Percentiles rank a stretch among this genome's conserved stretches.
These are phyloP conservation scores for Balamuthia mandrillaris DNA, from an alignment of 208 protist species.

Conservation along the genomic window DNA sequence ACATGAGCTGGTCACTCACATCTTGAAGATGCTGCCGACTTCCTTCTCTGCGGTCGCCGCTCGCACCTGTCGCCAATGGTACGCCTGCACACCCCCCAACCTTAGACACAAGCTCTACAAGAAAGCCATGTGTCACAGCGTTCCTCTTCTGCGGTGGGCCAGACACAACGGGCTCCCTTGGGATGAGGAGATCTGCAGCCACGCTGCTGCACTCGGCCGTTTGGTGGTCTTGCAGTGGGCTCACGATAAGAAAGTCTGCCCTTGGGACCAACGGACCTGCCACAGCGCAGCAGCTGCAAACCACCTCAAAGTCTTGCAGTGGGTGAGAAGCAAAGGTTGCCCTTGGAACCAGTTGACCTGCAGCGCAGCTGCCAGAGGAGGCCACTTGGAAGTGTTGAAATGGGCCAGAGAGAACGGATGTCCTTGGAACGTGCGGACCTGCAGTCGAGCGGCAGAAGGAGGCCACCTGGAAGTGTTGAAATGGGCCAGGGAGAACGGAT, in stretches of 20 bases:
- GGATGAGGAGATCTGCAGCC: neutral
- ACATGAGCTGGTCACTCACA: no score
- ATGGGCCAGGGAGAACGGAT: neutral
- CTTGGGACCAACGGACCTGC: neutral
- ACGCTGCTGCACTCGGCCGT: neutral
- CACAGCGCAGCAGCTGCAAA: neutral
- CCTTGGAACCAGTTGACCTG: neutral
- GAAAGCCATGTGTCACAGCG: neutral
- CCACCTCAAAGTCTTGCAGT: neutral
- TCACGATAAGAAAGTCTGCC: neutral
- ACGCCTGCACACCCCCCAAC: no score
- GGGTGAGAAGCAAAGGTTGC: neutral
- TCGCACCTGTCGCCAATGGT: neutral
- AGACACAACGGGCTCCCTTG: neutral
- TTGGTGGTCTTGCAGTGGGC: neutral
- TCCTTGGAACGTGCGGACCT: neutral
- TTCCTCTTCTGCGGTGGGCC: neutral
- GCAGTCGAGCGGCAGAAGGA: neutral
- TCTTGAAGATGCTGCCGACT: no score
- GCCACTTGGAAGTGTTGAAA: neutral
- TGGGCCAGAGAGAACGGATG: neutral
- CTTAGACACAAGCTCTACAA: neutral
- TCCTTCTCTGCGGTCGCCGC: neutral
- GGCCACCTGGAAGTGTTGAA: neutral
- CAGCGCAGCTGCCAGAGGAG: neutral